phyloP scores from a whole-genome alignment of 805 yeast species.

The Metschnikowia hibisci region DNA sequence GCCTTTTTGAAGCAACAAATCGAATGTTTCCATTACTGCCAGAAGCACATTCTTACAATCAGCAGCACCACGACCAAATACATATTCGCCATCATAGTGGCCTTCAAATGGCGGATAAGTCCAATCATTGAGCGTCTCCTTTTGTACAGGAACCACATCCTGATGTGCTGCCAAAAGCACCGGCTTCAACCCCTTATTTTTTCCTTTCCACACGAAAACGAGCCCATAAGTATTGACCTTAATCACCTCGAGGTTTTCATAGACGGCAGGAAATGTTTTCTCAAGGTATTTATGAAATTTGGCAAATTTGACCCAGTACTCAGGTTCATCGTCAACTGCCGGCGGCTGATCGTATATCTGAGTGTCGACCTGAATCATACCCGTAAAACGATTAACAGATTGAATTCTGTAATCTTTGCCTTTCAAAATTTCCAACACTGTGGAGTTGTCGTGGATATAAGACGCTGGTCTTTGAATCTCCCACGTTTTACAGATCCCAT shows the following conservation, averaged over 20 bases:
- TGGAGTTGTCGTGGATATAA: slow-evolving; percentile 25
- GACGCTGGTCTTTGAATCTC: slow-evolving; percentile 23
- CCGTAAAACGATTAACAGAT: slow-evolving; percentile 14
- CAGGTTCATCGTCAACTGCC: slow-evolving; percentile 15
- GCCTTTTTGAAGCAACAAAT: slow-evolving; percentile 10
- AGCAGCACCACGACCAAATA: slow-evolving; percentile 20
- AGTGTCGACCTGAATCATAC: slow-evolving; percentile 18
- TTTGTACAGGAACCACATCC: slow-evolving; percentile 41
- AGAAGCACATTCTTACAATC: slow-evolving; percentile 19
- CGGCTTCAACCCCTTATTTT: slow-evolving; percentile 28
- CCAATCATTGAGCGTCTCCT: slow-evolving; percentile 37
- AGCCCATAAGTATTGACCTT: slow-evolving; percentile 36
- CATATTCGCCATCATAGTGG: slow-evolving; percentile 25
- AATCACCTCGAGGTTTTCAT: slow-evolving; percentile 29
- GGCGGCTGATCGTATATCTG: slow-evolving; percentile 19
- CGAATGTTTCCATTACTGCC: slow-evolving; percentile 18
- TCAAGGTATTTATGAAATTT: slow-evolving; percentile 30
- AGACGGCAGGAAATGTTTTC: slow-evolving; percentile 31
- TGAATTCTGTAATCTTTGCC: slow-evolving; percentile 9
- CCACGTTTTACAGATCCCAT: slow-evolving; percentile 16
- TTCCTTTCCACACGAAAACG: slow-evolving; percentile 38
- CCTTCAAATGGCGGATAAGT: slow-evolving; percentile 37
- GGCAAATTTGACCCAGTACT: slow-evolving; percentile 19
- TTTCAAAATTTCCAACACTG: slow-evolving; percentile 20
- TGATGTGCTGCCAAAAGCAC: slow-evolving; percentile 38